These are phyloP conservation scores for Chaetomiaceae sp. DNA, from an alignment of 2,329 filamentous ascomycete species.

Conservation along the genomic window DNA sequence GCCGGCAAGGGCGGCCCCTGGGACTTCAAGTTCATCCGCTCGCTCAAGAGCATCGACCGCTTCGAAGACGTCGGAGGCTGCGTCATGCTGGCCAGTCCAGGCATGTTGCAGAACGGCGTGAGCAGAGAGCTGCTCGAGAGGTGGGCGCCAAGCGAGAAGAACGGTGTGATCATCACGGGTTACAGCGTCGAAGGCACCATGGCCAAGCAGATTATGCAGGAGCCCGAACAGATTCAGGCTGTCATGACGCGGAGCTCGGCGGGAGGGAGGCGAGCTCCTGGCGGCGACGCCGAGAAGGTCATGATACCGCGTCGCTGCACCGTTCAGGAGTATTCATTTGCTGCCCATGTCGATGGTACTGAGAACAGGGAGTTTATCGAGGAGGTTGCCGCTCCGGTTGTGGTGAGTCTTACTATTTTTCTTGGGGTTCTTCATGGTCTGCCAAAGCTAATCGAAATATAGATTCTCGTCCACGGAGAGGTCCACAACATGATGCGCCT, in stretches of 20 bases:
- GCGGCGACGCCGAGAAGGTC: slow-evolving; percentile 73
- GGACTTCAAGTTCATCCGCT: slow-evolving; percentile 94
- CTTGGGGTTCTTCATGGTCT: neutral
- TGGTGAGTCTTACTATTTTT: slow-evolving; percentile 56
- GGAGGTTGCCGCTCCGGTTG: slow-evolving; percentile 84
- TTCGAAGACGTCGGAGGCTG: slow-evolving; percentile 95
- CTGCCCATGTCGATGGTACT: slow-evolving; percentile 91
- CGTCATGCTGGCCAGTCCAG: slow-evolving; percentile 94
- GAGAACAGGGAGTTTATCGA: slow-evolving; percentile 98
- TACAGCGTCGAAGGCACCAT: slow-evolving; percentile 99
- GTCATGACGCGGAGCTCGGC: slow-evolving; percentile 76
- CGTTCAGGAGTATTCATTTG: slow-evolving; percentile 91
- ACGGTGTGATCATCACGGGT: slow-evolving; percentile 97
- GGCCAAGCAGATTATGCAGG: slow-evolving; percentile 92
- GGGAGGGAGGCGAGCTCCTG: slow-evolving; percentile 58
- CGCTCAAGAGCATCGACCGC: slow-evolving; percentile 84
- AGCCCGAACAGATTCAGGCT: slow-evolving; percentile 90
- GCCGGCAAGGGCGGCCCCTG: slow-evolving; percentile 80
- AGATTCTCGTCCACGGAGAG: slow-evolving; percentile 96
- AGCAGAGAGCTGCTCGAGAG: slow-evolving; percentile 88
- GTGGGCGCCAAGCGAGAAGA: slow-evolving; percentile 94
- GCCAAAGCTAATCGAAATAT: slow-evolving; percentile 33
- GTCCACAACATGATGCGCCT: slow-evolving; percentile 97
- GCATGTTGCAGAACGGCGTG: slow-evolving; percentile 97
- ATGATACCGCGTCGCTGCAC: slow-evolving; percentile 92